Conservation (phyloP, 441 rosid species). For the Pelargonium citronellum region DNA sequence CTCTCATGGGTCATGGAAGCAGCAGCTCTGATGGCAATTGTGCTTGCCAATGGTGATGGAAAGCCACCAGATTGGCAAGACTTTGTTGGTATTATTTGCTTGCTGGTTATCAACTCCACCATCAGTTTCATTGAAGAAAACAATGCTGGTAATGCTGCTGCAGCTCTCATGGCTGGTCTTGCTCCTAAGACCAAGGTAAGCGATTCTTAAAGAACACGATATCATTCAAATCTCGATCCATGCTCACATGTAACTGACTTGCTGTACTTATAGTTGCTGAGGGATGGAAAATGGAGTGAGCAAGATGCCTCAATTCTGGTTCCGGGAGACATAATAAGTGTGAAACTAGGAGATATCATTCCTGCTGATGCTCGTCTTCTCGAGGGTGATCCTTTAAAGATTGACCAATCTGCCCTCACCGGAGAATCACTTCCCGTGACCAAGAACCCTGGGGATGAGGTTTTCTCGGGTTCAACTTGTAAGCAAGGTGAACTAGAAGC, state of each 20-base stretch:
- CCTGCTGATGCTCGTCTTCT: constrained; percentile 71
- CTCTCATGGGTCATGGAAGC: constrained; percentile 48
- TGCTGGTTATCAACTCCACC: constrained; percentile 59
- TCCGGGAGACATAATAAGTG: constrained; percentile 60
- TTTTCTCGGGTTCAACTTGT: constrained; percentile 66
- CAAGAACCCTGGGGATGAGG: constrained; percentile 46
- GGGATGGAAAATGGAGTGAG: constrained; percentile 60
- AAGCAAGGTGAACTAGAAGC: constrained; percentile 66
- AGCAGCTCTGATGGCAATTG: constrained; percentile 62
- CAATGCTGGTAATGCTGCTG: constrained; percentile 72
- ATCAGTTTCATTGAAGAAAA: constrained; percentile 69
- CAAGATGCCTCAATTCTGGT: constrained; percentile 66
- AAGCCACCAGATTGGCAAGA: not conserved
- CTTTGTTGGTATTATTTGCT: constrained; percentile 40
- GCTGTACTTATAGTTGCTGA: constrained; percentile 32
- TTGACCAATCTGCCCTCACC: too few species aligned
- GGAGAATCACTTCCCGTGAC: constrained; percentile 55
- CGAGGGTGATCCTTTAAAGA: constrained; percentile 43
- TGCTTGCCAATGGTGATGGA: constrained; percentile 44
- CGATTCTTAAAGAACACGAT: too few species aligned
- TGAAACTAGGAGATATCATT: constrained; percentile 60
- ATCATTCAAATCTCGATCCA: not conserved
- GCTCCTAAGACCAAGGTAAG: constrained; percentile 47
- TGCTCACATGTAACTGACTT: not conserved
- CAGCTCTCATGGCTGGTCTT: constrained; percentile 71